Base-by-base conservation (phyloP, 495 filamentous ascomycete species). In the Bryoglossum gracile region DNA sequence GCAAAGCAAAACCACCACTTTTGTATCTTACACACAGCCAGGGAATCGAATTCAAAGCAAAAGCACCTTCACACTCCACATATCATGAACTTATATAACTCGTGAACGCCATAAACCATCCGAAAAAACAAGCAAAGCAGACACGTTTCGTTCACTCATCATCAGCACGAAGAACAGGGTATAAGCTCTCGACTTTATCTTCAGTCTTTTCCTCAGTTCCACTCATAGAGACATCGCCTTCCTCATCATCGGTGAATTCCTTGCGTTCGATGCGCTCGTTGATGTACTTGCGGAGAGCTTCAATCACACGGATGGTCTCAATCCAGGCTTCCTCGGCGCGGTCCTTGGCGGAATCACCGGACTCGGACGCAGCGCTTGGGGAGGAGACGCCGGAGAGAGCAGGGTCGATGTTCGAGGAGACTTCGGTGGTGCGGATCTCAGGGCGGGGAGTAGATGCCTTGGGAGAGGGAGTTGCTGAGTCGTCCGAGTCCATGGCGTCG, bases 261-360 rank as follows among this genome's bases (percentile, higher is more conserved):
- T 73, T 73, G 24, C 69, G 68, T 49, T 83, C 72, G 17, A 94
- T 67, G 16, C 82, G 71, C 14, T 80, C 70, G 21, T 75, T 73
- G 55, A 95, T 76, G 55, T 80, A 78, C 32, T 76, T 74, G 28
- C 86, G 75, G 36, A 95, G 73, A 33, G 71, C 75, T 66, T 94
- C 88, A 43, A 94, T 81, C 32, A 83, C 73, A 22, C 88, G 84
- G 48, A 89, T 81, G 65, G 89, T 85, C 58, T 89, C 84, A 9
- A 95, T 76, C 88, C 87, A 94, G 28, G 75, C 72, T 51, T 87
- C 84, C 55, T 91, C 55, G 17, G 45, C 55, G n/a, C 55, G 78
- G 41, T 68, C 66, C 25, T 65, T 61, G 19, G 60, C 61, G 63
- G 67, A 61, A 64, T 71, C 11, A 67, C 70, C 56, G 63, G 73